phyloP scores from a whole-genome alignment of 139 green algal species.

The Coelastrella sp. region DNA sequence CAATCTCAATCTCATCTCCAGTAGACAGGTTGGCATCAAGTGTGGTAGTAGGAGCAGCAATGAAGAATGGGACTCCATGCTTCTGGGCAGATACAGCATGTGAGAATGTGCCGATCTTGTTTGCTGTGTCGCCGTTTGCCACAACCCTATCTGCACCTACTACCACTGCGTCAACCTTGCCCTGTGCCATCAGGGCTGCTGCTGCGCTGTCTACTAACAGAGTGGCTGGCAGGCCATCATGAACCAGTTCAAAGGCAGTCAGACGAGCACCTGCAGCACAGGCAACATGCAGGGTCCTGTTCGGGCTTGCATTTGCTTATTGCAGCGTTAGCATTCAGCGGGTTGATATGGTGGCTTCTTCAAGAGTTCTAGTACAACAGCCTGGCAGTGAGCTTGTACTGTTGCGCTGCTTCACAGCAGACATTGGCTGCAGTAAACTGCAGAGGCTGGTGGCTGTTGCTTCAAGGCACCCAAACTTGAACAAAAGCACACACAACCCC shows the following conservation, averaged over 20 bases:
- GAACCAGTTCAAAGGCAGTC: constrained; percentile 95
- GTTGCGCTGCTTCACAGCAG: no score
- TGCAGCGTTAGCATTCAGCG: no score
- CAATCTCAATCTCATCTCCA: constrained; percentile 90
- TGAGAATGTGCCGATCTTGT: constrained; percentile 89
- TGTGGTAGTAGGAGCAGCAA: constrained; percentile 93
- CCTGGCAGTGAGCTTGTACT: no score
- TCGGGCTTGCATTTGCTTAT: no score
- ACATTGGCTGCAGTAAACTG: background rate
- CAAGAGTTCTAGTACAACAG: background rate
- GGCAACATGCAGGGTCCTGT: background rate
- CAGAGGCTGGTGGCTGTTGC: background rate
- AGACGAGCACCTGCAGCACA: constrained; percentile 80
- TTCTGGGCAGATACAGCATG: constrained; percentile 67
- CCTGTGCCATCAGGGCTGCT: constrained; percentile 81
- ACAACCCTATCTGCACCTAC: constrained; percentile 91
- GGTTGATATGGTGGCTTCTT: background rate
- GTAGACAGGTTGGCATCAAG: constrained; percentile 77
- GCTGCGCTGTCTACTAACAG: constrained; percentile 94
- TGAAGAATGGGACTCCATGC: constrained; percentile 92
- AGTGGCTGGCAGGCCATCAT: constrained; percentile 91
- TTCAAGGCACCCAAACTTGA: no score
- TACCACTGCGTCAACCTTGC: constrained; percentile 92
- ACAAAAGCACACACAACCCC: no score
- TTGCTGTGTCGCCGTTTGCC: constrained; percentile 92